Conservation (phyloP, 2,329 filamentous ascomycete species). For the Botrytis fabae region DNA sequence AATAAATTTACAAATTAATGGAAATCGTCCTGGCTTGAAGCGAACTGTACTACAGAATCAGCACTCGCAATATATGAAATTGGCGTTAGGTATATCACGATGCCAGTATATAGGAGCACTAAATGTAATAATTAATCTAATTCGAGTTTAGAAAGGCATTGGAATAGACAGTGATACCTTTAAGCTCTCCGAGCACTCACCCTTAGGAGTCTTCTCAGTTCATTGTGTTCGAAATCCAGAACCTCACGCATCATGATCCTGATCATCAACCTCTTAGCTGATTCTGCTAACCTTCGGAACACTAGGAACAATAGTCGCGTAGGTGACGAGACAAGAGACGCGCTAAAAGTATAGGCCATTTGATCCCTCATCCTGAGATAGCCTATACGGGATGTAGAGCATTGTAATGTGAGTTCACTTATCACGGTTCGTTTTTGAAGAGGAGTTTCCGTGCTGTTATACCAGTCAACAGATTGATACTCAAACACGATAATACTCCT, state of each 20-base stretch:
- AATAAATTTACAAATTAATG: not conserved
- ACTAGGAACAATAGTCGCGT: not conserved
- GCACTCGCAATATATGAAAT: not conserved
- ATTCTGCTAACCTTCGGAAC: not conserved
- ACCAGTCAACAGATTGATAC: not conserved
- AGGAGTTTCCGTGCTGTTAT: not conserved
- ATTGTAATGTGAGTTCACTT: not conserved
- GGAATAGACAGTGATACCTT: not conserved
- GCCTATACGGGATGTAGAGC: not conserved
- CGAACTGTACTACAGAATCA: not conserved
- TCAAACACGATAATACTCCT: not conserved
- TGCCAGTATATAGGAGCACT: conserved; percentile 10
- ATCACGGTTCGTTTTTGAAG: not conserved
- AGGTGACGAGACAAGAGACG: not conserved
- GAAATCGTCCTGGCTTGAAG: too few species aligned
- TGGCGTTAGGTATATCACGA: not conserved
- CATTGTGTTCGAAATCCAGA: not conserved
- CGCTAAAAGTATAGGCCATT: not conserved
- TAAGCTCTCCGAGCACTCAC: not conserved
- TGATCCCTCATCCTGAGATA: not conserved
- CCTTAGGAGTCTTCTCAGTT: not conserved
- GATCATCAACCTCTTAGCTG: not conserved
- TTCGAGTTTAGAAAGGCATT: not conserved
- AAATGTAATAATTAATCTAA: conserved; percentile 15
- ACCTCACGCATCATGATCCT: not conserved